Conservation (phyloP, 225 moss, liverwort and hornwort species). For the Sphagnum contortum region DNA sequence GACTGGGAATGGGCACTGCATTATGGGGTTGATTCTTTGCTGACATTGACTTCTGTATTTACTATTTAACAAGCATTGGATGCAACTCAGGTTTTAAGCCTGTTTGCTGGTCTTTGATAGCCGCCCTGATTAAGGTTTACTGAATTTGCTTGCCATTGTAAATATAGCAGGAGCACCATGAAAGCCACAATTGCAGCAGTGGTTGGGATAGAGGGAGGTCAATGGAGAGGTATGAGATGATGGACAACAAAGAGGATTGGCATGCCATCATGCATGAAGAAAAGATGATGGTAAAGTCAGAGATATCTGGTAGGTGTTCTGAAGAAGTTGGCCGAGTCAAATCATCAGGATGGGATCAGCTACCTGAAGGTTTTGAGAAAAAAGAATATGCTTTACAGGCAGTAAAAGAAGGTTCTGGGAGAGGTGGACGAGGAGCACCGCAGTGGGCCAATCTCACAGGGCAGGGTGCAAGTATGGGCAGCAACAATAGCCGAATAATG, state of each 20-base stretch:
- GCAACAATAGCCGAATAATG: slow-evolving; percentile 39
- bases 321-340: slow-evolving; percentile 52
- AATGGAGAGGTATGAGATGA: too few relatives aligned
- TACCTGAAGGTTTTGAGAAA: slow-evolving; percentile 86
- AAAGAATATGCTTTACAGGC: slow-evolving; percentile 81
- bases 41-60: too few relatives aligned
- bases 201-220: too few relatives aligned
- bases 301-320: slow-evolving; percentile 37
- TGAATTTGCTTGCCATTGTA: too few relatives aligned
- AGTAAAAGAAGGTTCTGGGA: slow-evolving; percentile 50
- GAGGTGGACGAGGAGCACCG: slow-evolving; percentile 53
- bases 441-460: slow-evolving; percentile 44
- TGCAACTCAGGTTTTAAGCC: too few relatives aligned
- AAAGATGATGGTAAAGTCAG: slow-evolving; percentile 33
- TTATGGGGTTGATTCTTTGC: too few relatives aligned
- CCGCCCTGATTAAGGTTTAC: too few relatives aligned
- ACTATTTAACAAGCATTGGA: too few relatives aligned
- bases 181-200: too few relatives aligned
- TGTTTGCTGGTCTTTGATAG: too few relatives aligned
- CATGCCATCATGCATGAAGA: slow-evolving; percentile 22
- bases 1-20: neutral
- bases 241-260: slow-evolving; percentile 18
- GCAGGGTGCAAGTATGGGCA: slow-evolving; percentile 55
- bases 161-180: slow-evolving; percentile 14
- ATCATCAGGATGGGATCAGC: slow-evolving; percentile 95